phyloP scores from a whole-genome alignment of 73 alveolate genomes.

The Diophrys appendiculata region DNA sequence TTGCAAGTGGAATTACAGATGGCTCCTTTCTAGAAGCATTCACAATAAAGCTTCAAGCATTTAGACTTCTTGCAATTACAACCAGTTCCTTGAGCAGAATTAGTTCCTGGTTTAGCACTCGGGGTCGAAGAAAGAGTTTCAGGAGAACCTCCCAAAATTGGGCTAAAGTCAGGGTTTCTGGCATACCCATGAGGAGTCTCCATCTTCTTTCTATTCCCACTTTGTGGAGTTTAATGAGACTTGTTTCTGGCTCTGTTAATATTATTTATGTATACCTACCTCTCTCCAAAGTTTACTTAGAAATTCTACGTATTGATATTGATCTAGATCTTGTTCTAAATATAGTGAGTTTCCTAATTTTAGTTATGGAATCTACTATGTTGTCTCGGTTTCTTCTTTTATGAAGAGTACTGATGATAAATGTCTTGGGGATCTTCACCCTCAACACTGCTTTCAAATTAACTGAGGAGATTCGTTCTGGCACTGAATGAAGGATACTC shows the following conservation, averaged over 20 bases:
- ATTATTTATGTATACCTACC: too few relatives aligned
- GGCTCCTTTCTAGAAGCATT: slow-evolving; percentile 83
- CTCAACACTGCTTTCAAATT: neutral
- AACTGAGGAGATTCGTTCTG: slow-evolving; percentile 1
- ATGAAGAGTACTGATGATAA: neutral
- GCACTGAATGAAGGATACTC: neutral
- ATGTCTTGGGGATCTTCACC: neutral
- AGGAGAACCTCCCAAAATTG: neutral
- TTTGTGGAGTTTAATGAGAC: too few relatives aligned
- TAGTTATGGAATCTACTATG: neutral
- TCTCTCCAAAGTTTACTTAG: neutral
- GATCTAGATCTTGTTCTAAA: neutral
- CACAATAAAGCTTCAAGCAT: slow-evolving; percentile 86
- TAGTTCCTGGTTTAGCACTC: neutral
- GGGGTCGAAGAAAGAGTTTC: neutral
- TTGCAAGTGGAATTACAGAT: slow-evolving; percentile 75
- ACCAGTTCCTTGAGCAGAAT: neutral
- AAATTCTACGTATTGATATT: neutral
- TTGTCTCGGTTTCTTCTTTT: neutral
- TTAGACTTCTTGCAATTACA: slow-evolving; percentile 86
- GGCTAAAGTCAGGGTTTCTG: neutral
- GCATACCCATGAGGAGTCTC: neutral
- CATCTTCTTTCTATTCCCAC: neutral
- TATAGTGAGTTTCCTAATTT: neutral
- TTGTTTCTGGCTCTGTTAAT: too few relatives aligned